These are phyloP conservation scores for Fusarium mexicanum DNA, from an alignment of 2,329 filamentous ascomycete genomes.

Conservation along the genomic window DNA sequence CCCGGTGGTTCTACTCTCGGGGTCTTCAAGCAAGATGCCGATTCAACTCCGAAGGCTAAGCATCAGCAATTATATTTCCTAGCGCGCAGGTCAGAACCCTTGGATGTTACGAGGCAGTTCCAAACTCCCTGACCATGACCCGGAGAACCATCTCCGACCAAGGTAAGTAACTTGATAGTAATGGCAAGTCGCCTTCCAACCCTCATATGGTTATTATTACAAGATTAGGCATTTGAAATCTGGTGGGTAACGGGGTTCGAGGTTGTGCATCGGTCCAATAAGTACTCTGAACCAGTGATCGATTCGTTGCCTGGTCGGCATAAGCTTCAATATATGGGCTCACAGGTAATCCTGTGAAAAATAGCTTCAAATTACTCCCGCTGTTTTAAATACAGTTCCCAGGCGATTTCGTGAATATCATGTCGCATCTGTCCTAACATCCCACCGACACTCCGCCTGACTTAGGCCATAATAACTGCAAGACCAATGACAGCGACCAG, in stretches of 20 bases:
- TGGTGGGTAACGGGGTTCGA: not conserved
- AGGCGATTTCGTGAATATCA: constrained; percentile 21
- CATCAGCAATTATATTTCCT: not conserved
- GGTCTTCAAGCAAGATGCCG: not conserved
- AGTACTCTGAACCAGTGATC: not conserved
- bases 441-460: not conserved
- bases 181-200: not conserved
- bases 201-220: not conserved
- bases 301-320: not conserved
- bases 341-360: not conserved
- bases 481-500: constrained; percentile 30
- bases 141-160: not conserved
- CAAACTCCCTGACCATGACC: too few relatives aligned
- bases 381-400: not conserved
- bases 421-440: constrained; percentile 14
- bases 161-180: not conserved
- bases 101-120: not conserved
- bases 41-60: not conserved
- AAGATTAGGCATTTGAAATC: not conserved
- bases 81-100: not conserved
- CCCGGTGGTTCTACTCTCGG: not conserved
- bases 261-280: not conserved
- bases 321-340: not conserved
- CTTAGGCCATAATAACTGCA: constrained; percentile 31
- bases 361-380: constrained; percentile 5